phyloP scores from a whole-genome alignment of 352 stramenopile species.

The Phytophthora citrophthora region DNA sequence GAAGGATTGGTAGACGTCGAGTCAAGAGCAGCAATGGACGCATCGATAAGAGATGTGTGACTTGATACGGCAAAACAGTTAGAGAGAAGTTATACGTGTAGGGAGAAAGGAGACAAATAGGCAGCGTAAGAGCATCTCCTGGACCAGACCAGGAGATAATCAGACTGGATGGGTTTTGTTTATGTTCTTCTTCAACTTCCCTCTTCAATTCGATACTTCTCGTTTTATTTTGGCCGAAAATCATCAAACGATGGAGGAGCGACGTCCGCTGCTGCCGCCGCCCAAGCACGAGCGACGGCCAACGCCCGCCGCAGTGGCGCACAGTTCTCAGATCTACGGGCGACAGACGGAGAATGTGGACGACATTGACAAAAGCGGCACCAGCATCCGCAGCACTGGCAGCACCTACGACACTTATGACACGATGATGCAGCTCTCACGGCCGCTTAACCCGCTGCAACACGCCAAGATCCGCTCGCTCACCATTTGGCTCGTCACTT shows the following conservation, averaged over 20 bases:
- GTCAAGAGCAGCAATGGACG: constrained; percentile 4
- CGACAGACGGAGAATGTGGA: constrained; percentile 24
- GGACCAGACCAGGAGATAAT: background rate
- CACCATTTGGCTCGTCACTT: constrained; percentile 56
- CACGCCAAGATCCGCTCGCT: constrained; percentile 46
- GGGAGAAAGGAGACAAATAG: background rate
- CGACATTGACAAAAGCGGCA: constrained; percentile 42
- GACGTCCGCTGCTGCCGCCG: constrained; percentile 28
- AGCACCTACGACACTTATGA: constrained; percentile 43
- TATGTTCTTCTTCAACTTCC: background rate
- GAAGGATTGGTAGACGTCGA: background rate
- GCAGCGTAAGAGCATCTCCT: background rate
- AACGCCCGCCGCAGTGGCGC: constrained; percentile 11
- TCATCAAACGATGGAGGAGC: constrained; percentile 25
- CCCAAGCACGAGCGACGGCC: constrained; percentile 5
- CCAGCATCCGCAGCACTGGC: constrained; percentile 33
- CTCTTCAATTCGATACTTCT: background rate
- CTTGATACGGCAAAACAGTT: background rate
- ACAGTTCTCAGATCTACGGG: constrained; percentile 18
- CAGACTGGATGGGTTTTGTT: too few species aligned
- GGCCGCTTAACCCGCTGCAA: constrained; percentile 60
- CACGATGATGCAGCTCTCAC: constrained; percentile 68
- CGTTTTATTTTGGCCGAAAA: background rate
- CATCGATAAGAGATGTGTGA: constrained; percentile 6
- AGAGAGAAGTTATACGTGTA: constrained; percentile 1